A percentile compares a stretch with the other conserved stretches of the same genome.
Conservation (phyloP, 2,329 filamentous ascomycete species). For the Teratosphaeriaceae sp. region DNA sequence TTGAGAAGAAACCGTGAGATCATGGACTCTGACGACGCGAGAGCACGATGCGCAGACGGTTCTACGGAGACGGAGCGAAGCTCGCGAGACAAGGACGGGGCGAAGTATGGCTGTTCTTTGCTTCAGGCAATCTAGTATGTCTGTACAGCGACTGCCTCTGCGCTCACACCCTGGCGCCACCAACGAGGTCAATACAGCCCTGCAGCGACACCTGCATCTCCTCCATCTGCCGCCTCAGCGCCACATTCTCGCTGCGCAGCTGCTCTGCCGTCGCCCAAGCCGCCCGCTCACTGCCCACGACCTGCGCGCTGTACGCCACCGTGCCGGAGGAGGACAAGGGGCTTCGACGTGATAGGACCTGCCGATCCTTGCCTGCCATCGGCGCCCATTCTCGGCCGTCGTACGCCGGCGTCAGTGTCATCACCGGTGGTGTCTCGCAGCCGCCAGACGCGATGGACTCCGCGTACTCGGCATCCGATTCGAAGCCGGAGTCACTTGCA, state of each 20-base stretch:
- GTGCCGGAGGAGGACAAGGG: not conserved
- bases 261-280: conserved; percentile 50
- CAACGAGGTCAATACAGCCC: conserved; percentile 49
- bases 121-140: no score
- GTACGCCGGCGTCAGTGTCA: conserved; percentile 5
- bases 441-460: conserved; percentile 43
- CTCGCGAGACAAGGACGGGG: no score
- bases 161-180: not conserved
- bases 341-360: conserved; percentile 3
- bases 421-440: conserved; percentile 8
- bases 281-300: conserved; percentile 30
- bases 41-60: no score
- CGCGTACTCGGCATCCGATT: conserved; percentile 49
- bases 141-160: not conserved
- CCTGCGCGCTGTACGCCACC: not conserved
- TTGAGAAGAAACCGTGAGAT: no score
- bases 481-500: conserved; percentile 52
- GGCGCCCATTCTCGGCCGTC: conserved; percentile 7
- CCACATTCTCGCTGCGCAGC: conserved; percentile 49
- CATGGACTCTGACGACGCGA: no score
- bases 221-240: conserved; percentile 45
- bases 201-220: conserved; percentile 51
- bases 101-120: no score
- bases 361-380: not conserved
- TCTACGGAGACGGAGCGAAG: no score